Base-by-base conservation (phyloP, 1,284 basidiomycete species). In the Nidula niveotomentosa region DNA sequence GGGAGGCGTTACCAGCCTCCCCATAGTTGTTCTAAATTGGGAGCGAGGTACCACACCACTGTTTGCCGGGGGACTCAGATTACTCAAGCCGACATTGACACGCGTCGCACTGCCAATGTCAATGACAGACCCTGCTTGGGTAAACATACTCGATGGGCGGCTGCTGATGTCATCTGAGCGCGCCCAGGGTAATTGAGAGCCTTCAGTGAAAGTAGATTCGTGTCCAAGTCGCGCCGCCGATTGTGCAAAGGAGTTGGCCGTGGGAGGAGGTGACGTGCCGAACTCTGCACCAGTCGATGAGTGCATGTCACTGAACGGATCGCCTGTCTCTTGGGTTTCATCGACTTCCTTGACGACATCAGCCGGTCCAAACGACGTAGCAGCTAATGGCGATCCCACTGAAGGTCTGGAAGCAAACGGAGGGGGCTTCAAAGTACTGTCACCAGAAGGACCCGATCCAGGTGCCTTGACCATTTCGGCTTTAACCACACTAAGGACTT, bases 391-490 rank as follows among this genome's bases (percentile, higher is more conserved):
- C 0, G 87, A 90, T 37, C 79, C 79, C 36, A 78, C 66, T 3
- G 79, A 61, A 2, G 78, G 77, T 44, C 81, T 79, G 49, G 76
- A 70, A 33, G 62, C 53, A 46, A 67, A 62, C 1, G 73, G 58
- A 49, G 71, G 73, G 41, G 70, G 69, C 58, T 76, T 78, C 55
- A 78, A 69, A 41, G 12, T 4, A 53, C 69, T 66, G 35, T 77
- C 75, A 8, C 67, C 68, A 15, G 70, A 63, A 51, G 69, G 66
- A 44, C 74, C 65, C 43, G 69, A 58, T 17, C 76, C 71, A 36
- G 77, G 77, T 0, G 90, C 78, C 56, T 80, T 85, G 58, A 93
- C 83, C 48, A 92, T 85, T 65, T 90, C 89, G 33, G 91, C 88
- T 67, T 86, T 90, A 51, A 85, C 85, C 48, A 90, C 82, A 37